These are phyloP conservation scores for Oryza glumipatula DNA, from an alignment of 176 grass and related monocot genomes.

Conservation along the genomic window DNA sequence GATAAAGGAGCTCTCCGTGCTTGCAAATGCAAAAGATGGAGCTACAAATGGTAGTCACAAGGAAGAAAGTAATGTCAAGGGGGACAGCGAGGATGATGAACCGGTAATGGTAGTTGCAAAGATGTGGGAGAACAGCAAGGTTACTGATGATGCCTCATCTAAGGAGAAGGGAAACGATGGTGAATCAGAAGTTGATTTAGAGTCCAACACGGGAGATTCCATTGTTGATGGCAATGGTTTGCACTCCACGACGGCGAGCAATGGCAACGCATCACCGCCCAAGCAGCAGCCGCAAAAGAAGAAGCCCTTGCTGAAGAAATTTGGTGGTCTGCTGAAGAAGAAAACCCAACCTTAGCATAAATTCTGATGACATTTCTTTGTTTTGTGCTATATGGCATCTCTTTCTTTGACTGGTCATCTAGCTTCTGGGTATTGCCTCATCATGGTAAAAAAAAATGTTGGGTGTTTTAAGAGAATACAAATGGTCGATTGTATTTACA, in stretches of 20 bases:
- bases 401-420: conserved; percentile 50
- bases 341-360: conserved; percentile 67
- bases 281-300: conserved; percentile 80
- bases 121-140: conserved; percentile 67
- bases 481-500: conserved; percentile 47
- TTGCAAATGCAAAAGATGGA: conserved; percentile 52
- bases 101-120: conserved; percentile 51
- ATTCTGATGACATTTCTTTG: conserved; percentile 34
- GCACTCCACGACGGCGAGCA: conserved; percentile 32
- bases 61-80: conserved; percentile 56
- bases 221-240: conserved; percentile 44
- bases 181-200: conserved; percentile 57
- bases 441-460: conserved; percentile 39
- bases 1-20: conserved; percentile 54
- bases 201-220: conserved; percentile 57
- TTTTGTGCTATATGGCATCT: conserved; percentile 46
- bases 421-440: conserved; percentile 27
- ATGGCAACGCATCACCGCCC: conserved; percentile 44
- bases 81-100: conserved; percentile 45
- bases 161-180: conserved; percentile 57
- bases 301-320: conserved; percentile 77
- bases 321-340: conserved; percentile 87
- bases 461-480: conserved; percentile 50
- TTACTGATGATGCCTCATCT: conserved; percentile 44
- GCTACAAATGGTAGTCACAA: conserved; percentile 43